Conservation (phyloP, 345 rosid species). For the Turritis glabra region DNA sequence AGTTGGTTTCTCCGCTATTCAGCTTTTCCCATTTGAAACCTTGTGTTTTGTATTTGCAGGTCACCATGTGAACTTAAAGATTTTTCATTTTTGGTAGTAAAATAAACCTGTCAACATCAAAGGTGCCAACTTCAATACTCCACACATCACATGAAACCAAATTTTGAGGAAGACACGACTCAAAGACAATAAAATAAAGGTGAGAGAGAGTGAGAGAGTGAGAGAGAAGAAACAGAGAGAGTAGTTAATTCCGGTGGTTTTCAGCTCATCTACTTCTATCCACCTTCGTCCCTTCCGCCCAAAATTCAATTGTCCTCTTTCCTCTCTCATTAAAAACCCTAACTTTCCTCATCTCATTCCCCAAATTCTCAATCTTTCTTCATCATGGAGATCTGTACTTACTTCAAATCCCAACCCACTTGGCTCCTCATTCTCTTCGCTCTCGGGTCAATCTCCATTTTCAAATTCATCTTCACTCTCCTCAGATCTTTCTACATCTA, state of each 20-base stretch:
- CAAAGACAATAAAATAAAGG: not conserved
- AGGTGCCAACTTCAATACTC: constrained; percentile 22
- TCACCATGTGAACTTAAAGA: not conserved
- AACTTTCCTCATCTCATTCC: constrained; percentile 12
- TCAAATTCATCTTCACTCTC: constrained; percentile 45
- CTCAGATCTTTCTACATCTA: constrained; percentile 73
- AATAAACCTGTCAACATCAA: not conserved
- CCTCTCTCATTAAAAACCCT: constrained; percentile 19
- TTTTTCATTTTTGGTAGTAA: not conserved
- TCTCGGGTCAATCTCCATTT: constrained; percentile 58
- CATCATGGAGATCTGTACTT: constrained; percentile 55
- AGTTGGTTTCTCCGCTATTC: too few relatives aligned
- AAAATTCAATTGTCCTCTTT: constrained; percentile 5
- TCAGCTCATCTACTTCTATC: constrained; percentile 67
- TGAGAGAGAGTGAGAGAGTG: not conserved
- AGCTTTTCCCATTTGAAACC: not conserved
- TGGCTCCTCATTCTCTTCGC: constrained; percentile 59
- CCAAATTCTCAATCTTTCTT: constrained; percentile 14
- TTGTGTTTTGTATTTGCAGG: not conserved
- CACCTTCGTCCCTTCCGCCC: constrained; percentile 24
- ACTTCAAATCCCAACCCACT: constrained; percentile 67
- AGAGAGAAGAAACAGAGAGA: not conserved
- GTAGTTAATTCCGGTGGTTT: constrained; percentile 60
- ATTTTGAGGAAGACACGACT: not conserved
- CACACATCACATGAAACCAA: not conserved